These are phyloP conservation scores for Glomus cerebriforme DNA, from an alignment of 192 early-diverging fungal species.

Conservation along the genomic window DNA sequence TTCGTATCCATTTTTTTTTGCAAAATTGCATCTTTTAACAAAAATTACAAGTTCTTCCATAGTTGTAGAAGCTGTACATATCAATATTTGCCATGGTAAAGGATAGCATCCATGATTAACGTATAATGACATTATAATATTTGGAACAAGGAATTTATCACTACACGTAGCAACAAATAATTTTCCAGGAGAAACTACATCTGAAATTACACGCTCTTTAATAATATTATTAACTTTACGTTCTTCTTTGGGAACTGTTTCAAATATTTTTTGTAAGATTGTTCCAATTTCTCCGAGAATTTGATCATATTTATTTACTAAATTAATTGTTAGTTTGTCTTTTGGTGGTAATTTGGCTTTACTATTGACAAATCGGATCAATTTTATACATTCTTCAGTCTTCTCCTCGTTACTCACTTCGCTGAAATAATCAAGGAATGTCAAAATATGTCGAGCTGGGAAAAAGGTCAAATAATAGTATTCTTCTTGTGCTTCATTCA, in stretches of 20 bases:
- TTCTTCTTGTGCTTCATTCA: conserved; percentile 24
- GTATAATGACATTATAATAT: conserved; percentile 31
- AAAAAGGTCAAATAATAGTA: conserved; percentile 35
- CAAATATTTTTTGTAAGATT: conserved; percentile 4
- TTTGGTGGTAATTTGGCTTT: conserved; percentile 10
- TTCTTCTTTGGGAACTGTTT: neutral
- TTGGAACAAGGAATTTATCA: conserved; percentile 28
- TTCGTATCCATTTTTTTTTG: conserved; percentile 19
- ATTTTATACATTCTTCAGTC: neutral
- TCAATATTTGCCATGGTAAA: conserved; percentile 28
- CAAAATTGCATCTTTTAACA: conserved; percentile 32
- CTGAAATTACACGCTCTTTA: conserved; percentile 9
- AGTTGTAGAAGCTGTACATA: conserved; percentile 34
- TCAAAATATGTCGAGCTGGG: conserved; percentile 28
- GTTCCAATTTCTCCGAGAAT: neutral
- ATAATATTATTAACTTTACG: neutral
- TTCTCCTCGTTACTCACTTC: neutral
- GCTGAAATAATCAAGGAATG: conserved; percentile 31
- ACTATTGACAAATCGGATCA: conserved; percentile 22
- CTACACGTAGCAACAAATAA: conserved; percentile 33
- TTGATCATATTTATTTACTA: neutral
- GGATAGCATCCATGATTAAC: conserved; percentile 29
- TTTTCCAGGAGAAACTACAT: conserved; percentile 23
- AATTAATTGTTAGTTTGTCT: neutral
- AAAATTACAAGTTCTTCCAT: conserved; percentile 30